Evolutionary conservation across 2,329 filamentous ascomycete species (phyloP).

Genomic region (Alternaria novae-zelandiae): DNA sequence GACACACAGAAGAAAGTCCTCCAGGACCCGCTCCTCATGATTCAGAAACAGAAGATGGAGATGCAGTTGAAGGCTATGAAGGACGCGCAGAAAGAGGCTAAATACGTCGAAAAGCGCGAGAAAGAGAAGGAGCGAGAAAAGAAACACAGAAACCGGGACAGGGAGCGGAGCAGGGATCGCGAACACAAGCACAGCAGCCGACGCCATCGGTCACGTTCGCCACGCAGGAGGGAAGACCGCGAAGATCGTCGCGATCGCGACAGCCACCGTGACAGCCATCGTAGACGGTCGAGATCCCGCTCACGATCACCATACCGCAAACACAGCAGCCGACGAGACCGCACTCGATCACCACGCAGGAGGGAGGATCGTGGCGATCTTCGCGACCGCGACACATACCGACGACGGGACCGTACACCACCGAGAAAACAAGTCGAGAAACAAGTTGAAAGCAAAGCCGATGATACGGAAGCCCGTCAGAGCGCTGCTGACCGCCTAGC

Average conservation of each 20-base stretch:
- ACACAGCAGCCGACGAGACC: constrained; percentile 7
- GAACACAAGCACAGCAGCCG: constrained; percentile 33
- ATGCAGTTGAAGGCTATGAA: constrained; percentile 68
- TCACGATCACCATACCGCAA: constrained; percentile 18
- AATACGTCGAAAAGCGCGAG: constrained; percentile 41
- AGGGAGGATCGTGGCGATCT: constrained; percentile 20
- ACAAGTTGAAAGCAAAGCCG: background rate
- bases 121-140: constrained; percentile 54
- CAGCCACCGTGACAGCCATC: constrained; percentile 25
- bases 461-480: constrained; percentile 18
- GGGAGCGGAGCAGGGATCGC: constrained; percentile 30
- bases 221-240: constrained; percentile 36
- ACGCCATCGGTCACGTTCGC: constrained; percentile 46
- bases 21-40: constrained; percentile 89
- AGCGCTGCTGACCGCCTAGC: constrained; percentile 40
- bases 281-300: constrained; percentile 27
- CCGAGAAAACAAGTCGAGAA: constrained; percentile 8
- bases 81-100: constrained; percentile 54
- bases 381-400: constrained; percentile 21
- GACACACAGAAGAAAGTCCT: constrained; percentile 87
- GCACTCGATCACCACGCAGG: constrained; percentile 31
- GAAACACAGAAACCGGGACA: constrained; percentile 52
- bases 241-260: constrained; percentile 22
- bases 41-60: constrained; percentile 80
- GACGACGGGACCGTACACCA: constrained; percentile 30